Evolutionary conservation across 2,329 filamentous ascomycete genomes (phyloP).

Genomic region (Stagonosporopsis cucurbitacearum): DNA sequence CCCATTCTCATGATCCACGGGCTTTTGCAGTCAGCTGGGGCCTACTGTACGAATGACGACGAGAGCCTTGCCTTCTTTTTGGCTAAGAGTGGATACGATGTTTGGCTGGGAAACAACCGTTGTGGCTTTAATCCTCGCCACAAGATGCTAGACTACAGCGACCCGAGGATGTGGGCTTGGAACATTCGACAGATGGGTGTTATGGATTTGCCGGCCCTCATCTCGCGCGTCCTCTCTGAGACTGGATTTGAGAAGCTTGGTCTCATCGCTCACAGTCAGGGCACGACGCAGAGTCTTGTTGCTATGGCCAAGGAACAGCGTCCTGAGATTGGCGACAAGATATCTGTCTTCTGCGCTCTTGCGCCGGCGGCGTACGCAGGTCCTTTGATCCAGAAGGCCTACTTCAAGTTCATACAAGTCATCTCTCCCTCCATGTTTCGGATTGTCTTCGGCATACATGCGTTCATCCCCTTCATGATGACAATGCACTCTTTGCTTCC

Average conservation of each 20-base stretch:
- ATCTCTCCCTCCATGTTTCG: conserved; percentile 80
- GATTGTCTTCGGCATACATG: conserved; percentile 86
- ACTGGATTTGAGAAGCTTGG: conserved; percentile 85
- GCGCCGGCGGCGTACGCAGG: conserved; percentile 92
- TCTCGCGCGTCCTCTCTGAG: conserved; percentile 78
- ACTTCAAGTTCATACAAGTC: conserved; percentile 88
- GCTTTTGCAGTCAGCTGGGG: conserved; percentile 83
- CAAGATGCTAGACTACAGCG: conserved; percentile 69
- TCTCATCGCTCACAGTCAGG: conserved; percentile 87
- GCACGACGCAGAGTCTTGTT: conserved; percentile 86
- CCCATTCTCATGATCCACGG: conserved; percentile 89
- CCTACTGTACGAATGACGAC: conserved; percentile 90
- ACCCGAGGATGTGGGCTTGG: conserved; percentile 97
- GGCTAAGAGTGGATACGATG: conserved; percentile 89
- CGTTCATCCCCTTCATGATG: conserved; percentile 95
- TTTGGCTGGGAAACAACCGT: conserved; percentile 94
- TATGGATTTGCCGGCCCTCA: conserved; percentile 82
- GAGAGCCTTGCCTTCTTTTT: conserved; percentile 90
- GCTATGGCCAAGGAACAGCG: conserved; percentile 89
- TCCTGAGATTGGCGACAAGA: conserved; percentile 79
- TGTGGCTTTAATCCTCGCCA: conserved; percentile 86
- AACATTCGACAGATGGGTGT: conserved; percentile 94
- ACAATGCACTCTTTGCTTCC: conserved; percentile 73
- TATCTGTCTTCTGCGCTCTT: conserved; percentile 89
- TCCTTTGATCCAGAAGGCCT: conserved; percentile 81